Evolutionary conservation across 108 stramenopile genomes (phyloP), one percentile per base, ranked within the genome.

Genomic region (Skeletonema menzelii): DNA sequence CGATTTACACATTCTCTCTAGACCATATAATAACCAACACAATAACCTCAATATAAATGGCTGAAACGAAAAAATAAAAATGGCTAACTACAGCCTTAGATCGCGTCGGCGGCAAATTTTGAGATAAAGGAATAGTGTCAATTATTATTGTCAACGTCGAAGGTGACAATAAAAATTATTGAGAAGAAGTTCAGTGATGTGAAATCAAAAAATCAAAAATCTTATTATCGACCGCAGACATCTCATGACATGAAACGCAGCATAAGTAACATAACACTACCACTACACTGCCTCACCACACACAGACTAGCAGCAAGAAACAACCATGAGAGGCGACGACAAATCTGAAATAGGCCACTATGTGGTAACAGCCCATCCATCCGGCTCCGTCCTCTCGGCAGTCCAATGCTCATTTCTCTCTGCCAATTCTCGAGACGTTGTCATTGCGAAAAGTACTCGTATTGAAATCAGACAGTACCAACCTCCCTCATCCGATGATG

Each of bases 351-450:
- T 85, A 15, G 75, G 82, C 6, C 91, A 92, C 67, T 88, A 85
- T 55, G 91, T 90, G 1, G 88, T 90, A 63, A 92, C 91, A 26
- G 77, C 88, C 27, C 88, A 90, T 77, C 91, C 88, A 27, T 84
- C 91, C 5, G 88, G 88, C 11, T 78, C 83, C 27, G 88, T 92
- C 0, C 59, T 81, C 19, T 56, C 63, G 19, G 73, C 88, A 0
- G 76, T 75, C 30, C 86, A 85, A 63, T 87, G 91, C 53, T 77
- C 82, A 56, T 92, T 92, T 64, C 55, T 87, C 32, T 56, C 87
- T 7, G 34, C 67, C 20, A 65, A 80, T 31, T 71, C 13, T 46
- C 35, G 86, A 72, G 85, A 92, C 53, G 85, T 92, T 11, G 64
- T 87, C 13, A 73, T 92, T 62, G 87, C 75, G 31, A 92, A 90